Percentiles rank a stretch among this genome's conserved stretches.
Conservation (phyloP, 2,329 filamentous ascomycete species). For the Chaetomium globosum region DNA sequence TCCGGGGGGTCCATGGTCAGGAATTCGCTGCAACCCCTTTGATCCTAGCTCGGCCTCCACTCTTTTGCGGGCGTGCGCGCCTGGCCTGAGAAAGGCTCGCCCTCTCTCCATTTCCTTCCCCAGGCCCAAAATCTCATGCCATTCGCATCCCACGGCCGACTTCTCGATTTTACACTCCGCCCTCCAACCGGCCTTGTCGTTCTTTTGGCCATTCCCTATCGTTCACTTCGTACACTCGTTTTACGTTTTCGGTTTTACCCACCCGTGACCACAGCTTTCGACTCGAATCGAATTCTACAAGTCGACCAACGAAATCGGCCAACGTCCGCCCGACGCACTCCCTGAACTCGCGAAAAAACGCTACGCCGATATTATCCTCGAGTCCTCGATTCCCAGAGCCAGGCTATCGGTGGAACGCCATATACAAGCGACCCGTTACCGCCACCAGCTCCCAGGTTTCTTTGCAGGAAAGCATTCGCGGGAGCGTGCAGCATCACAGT, state of each 20-base stretch:
- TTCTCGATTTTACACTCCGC: constrained; percentile 10
- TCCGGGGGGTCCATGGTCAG: constrained; percentile 28
- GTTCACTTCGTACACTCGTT: constrained; percentile 34
- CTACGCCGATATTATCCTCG: not conserved
- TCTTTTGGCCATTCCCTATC: constrained; percentile 12
- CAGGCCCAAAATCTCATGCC: constrained; percentile 32
- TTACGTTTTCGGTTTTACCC: constrained; percentile 11
- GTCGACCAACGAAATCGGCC: constrained; percentile 19
- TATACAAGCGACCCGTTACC: constrained; percentile 15
- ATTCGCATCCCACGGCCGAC: constrained; percentile 10
- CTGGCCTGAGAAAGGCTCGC: constrained; percentile 14
- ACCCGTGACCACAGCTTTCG: not conserved
- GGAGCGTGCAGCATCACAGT: constrained; percentile 34
- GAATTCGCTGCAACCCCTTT: constrained; percentile 30
- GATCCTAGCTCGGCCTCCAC: constrained; percentile 31
- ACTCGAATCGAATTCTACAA: constrained; percentile 9
- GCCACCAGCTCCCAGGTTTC: constrained; percentile 20
- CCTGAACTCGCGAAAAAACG: constrained; percentile 8
- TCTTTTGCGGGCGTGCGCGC: constrained; percentile 28
- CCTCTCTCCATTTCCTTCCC: constrained; percentile 29
- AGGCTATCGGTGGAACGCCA: not conserved
- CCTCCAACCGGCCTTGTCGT: constrained; percentile 14
- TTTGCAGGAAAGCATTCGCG: constrained; percentile 27
- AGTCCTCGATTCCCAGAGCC: not conserved
- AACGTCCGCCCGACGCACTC: constrained; percentile 25